Base-by-base conservation (phyloP, 345 rosid species). In the Citrus hindsii region DNA sequence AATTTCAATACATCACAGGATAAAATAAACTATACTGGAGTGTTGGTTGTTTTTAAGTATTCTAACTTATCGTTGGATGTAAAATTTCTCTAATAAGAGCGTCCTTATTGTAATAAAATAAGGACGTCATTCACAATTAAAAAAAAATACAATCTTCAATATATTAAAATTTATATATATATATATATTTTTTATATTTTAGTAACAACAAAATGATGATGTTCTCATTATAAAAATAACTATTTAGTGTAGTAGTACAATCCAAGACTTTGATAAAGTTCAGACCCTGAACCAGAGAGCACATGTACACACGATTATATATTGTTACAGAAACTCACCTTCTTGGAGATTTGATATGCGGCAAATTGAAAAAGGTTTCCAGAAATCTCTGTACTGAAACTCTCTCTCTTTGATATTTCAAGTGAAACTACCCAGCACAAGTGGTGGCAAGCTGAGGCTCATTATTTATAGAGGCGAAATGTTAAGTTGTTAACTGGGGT, bases 401-500 rank as follows among this genome's bases (percentile, higher is more conserved):
- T 18, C 19, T 59, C n/a, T 58, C 33, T 58, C 64, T 33, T 58
- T 13, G 25, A 53, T 21, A 55, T 19, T 58, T 72, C 19, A 74
- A 19, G 35, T 19, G 42, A 75, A 1, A 25, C n/a, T 3, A 27
- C 9, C 21, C 30, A 55, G 12, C 48, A 24, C 48, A 30, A 10
- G 72, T n/a, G 25, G 51, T 76, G 32, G 53, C 14, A 67, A 32
- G 2, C 9, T 33, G 79, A 46, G 33, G 28, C 21, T 27, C 7
- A 21, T n/a, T 5, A 63, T 62, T 40, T 75, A 62, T 75, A 62
- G 21, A 75, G 69, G 60, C 38, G 63, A 60, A 16, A 74, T 18
- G 71, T 62, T 79, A 80, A 51, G 35, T 53, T 18, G 71, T 62
- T 79, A 80, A 62, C 59, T 62, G 74, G 74, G 51, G 51, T 7